phyloP scores from a whole-genome alignment of 2,329 filamentous ascomycete species.

The Cadophora malorum region DNA sequence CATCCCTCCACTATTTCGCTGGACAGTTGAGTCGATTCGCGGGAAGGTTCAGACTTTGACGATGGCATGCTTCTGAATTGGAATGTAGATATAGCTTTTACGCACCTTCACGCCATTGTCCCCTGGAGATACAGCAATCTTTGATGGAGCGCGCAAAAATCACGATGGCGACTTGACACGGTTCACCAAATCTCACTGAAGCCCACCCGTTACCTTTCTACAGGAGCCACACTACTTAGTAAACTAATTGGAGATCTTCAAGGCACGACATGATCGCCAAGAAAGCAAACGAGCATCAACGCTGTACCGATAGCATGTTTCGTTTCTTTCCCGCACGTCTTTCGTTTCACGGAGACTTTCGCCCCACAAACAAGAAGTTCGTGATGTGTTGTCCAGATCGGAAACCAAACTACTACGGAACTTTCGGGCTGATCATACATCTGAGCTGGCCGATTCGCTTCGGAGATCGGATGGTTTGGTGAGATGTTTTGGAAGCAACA shows the following conservation, averaged over 20 bases:
- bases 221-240: neutral
- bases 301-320: neutral
- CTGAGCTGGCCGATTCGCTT: neutral
- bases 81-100: neutral
- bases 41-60: neutral
- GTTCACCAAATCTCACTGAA: too few species aligned
- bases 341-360: neutral
- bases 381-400: neutral
- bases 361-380: neutral
- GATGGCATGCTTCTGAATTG: neutral
- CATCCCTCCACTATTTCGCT: neutral
- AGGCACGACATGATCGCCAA: neutral
- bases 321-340: neutral
- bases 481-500: neutral
- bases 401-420: neutral
- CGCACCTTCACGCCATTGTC: too few species aligned
- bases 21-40: neutral
- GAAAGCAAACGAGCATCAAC: neutral
- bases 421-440: neutral
- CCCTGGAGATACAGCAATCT: too few species aligned
- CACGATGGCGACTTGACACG: too few species aligned
- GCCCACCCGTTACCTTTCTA: neutral
- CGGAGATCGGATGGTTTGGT: neutral
- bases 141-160: too few species aligned
- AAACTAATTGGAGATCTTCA: neutral